Evolutionary conservation across 2,329 filamentous ascomycete species (phyloP).

Genomic region (Daldinia sp.): DNA sequence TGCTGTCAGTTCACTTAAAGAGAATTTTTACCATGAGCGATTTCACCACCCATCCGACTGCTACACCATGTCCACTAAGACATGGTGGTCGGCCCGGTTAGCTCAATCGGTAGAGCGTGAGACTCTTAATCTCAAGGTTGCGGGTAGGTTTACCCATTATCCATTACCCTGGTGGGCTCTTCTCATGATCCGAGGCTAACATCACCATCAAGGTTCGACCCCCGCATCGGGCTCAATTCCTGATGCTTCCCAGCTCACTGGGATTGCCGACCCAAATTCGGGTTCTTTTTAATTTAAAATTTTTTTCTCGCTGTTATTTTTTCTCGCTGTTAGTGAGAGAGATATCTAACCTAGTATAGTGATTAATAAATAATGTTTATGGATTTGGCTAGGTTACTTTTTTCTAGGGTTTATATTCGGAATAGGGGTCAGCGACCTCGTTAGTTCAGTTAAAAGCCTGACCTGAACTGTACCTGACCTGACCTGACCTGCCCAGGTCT

Average conservation of each 20-base stretch:
- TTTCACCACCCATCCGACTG: neutral
- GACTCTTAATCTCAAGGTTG: constrained; percentile 62
- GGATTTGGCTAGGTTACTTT: too few species aligned
- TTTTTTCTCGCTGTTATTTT: too few species aligned
- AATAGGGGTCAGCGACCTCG: too few species aligned
- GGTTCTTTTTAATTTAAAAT: too few species aligned
- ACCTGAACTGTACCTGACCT: too few species aligned
- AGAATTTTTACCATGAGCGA: neutral
- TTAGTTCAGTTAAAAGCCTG: too few species aligned
- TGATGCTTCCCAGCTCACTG: constrained; percentile 43
- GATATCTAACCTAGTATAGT: too few species aligned
- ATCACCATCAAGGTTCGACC: constrained; percentile 49
- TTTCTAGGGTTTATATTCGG: too few species aligned
- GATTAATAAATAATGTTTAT: too few species aligned
- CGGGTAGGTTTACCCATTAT: constrained; percentile 25
- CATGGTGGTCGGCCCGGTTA: constrained; percentile 57
- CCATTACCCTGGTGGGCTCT: neutral
- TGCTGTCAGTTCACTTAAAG: neutral
- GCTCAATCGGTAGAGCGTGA: constrained; percentile 76
- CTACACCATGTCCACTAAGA: neutral
- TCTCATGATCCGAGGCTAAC: neutral
- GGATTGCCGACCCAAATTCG: constrained; percentile 19
- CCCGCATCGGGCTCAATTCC: constrained; percentile 59
- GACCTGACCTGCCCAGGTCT: too few species aligned
- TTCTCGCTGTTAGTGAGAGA: too few species aligned